Evolutionary conservation across 768 basidiomycete genomes (phyloP).

Genomic region (Peribolospora baueri): DNA sequence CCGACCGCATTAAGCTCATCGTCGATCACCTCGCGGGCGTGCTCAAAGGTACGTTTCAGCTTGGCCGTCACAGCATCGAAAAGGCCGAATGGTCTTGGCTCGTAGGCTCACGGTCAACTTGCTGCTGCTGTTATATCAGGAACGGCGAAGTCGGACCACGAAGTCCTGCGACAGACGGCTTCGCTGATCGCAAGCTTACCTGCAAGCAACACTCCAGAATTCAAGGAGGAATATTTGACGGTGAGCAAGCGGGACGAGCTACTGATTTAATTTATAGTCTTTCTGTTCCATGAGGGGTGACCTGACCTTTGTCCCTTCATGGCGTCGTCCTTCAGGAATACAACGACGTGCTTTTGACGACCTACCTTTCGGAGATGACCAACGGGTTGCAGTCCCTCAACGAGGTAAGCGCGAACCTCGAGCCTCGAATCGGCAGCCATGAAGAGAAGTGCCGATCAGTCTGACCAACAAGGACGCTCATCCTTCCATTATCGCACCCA

Average conservation of each 20-base stretch:
- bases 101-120: neutral
- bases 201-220: constrained; percentile 54
- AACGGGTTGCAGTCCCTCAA: constrained; percentile 70
- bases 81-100: too few species aligned
- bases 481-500: neutral
- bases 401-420: constrained; percentile 34
- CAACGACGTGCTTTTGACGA: constrained; percentile 78
- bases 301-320: neutral
- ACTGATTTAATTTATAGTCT: constrained; percentile 3
- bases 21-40: constrained; percentile 65
- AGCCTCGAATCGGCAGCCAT: neutral
- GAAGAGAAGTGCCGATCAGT: too few species aligned
- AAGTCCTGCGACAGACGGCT: constrained; percentile 55
- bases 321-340: constrained; percentile 41
- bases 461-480: neutral
- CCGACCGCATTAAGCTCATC: constrained; percentile 64
- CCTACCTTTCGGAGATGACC: constrained; percentile 63
- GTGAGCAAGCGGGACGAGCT: constrained; percentile 23
- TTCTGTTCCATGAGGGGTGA: neutral
- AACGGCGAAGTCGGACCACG: constrained; percentile 48
- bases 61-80: neutral
- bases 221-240: constrained; percentile 69
- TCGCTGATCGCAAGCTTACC: constrained; percentile 72
- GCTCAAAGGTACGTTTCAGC: constrained; percentile 33
- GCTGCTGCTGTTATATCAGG: constrained; percentile 25